Conservation (phyloP, 768 basidiomycete genomes). For the Podaxis pistillaris region DNA sequence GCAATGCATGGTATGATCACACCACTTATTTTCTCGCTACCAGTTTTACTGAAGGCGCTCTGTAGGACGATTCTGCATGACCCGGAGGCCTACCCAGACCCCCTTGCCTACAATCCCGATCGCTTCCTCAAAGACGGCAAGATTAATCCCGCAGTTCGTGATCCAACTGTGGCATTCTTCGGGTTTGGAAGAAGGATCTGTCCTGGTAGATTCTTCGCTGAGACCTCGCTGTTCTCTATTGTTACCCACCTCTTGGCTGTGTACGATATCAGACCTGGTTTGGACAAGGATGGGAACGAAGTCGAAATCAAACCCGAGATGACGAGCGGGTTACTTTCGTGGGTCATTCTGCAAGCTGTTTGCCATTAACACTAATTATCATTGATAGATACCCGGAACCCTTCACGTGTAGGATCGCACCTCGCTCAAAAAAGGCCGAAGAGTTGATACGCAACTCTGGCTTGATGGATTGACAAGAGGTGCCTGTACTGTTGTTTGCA, state of each 20-base stretch:
- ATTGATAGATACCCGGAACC: constrained; percentile 8
- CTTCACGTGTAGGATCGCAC: constrained; percentile 9
- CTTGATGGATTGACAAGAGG: background rate
- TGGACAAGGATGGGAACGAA: constrained; percentile 5
- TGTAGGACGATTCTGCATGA: constrained; percentile 13
- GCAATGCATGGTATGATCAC: constrained; percentile 26
- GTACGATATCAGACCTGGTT: constrained; percentile 1
- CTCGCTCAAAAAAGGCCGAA: constrained; percentile 3
- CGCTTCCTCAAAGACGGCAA: constrained; percentile 16
- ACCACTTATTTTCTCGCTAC: background rate
- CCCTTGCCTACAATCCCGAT: constrained; percentile 9
- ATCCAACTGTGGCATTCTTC: constrained; percentile 7
- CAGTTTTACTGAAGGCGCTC: background rate
- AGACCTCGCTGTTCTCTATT: background rate
- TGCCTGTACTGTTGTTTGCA: background rate
- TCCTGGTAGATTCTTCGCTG: constrained; percentile 5
- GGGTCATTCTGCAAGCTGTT: background rate
- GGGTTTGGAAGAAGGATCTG: constrained; percentile 11
- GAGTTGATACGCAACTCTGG: constrained; percentile 1
- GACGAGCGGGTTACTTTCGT: constrained; percentile 10
- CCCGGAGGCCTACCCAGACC: constrained; percentile 10
- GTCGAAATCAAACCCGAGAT: background rate
- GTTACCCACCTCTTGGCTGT: constrained; percentile 4
- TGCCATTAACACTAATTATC: background rate
- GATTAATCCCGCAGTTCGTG: constrained; percentile 2